phyloP scores from a whole-genome alignment of 352 stramenopile species.

The Phytophthora kernoviae region DNA sequence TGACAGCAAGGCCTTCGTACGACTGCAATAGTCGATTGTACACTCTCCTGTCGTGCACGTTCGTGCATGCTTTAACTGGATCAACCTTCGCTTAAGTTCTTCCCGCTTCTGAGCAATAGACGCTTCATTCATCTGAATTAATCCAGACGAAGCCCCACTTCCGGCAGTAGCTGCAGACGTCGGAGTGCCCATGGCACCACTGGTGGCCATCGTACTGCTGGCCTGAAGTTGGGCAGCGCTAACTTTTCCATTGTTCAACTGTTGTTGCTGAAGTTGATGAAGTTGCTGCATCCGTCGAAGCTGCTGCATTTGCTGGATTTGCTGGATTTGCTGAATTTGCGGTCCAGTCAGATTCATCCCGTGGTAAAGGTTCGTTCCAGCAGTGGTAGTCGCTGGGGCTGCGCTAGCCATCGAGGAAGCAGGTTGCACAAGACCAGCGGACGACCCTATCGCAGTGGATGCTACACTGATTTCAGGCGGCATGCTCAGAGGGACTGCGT shows the following conservation, averaged over 20 bases:
- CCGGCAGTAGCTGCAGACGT: constrained; percentile 15
- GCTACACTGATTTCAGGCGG: constrained; percentile 61
- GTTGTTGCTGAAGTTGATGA: constrained; percentile 72
- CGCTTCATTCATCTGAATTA: constrained; percentile 79
- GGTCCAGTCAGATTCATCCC: constrained; percentile 78
- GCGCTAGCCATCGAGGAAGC: constrained; percentile 45
- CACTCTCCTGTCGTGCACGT: constrained; percentile 82
- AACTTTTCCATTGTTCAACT: constrained; percentile 32
- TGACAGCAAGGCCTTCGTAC: constrained; percentile 78
- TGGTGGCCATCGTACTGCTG: constrained; percentile 23
- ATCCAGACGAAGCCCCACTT: constrained; percentile 37
- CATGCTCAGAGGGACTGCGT: constrained; percentile 70
- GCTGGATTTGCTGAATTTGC: constrained; percentile 85
- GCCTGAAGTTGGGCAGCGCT: constrained; percentile 27
- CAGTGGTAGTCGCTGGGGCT: constrained; percentile 29
- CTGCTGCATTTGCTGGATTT: constrained; percentile 88
- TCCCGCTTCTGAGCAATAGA: constrained; percentile 87
- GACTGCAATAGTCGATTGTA: constrained; percentile 79
- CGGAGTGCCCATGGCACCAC: constrained; percentile 29
- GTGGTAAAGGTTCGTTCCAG: constrained; percentile 65
- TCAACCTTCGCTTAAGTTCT: constrained; percentile 82
- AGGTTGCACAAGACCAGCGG: constrained; percentile 44
- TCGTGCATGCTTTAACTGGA: constrained; percentile 87
- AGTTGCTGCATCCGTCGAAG: constrained; percentile 81
- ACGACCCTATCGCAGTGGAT: constrained; percentile 31